Evolutionary conservation across 208 protist species (phyloP), one percentile per base, ranked within the genome.

Genomic region (Leptomonas seymouri): DNA sequence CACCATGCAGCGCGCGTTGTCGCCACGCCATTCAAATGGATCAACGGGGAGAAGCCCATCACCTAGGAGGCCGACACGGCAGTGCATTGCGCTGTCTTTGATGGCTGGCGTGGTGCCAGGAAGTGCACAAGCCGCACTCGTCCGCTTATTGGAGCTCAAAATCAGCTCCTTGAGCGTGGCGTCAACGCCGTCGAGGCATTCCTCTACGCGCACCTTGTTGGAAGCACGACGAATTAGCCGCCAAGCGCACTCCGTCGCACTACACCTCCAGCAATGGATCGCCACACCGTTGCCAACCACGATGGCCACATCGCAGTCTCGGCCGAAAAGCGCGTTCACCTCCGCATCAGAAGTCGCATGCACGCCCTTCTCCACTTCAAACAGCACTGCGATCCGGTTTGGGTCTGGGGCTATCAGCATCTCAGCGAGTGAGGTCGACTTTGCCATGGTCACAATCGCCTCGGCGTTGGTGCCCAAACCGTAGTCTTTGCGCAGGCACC

Each of bases 1-100:
- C 30, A 95, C 82, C 62, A 77, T 67, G 57, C 71, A 78, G 30
- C 83, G 84, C 11, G 81, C 82, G 39, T 82, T 77, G 80, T 95
- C 90, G 12, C 90, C 90, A 30, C 90, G 78, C 83, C 85, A 95
- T 73, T 95, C 90, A 63, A 95, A 95, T 6, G 85, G 77, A 60
- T 95, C 87, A 16, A 95, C 80, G 1, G 85, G 90, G n/a, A 95
- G 80, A 46, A 95, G 72, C 0, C 82, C 90, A 60, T 93, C 86
- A 11, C 87, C 86, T 8, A 93, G 66, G 0, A 93, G 68, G 51
- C 85, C 81, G 15, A 86, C 54, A n/a, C 76, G 80, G 8, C 73
- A 58, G 56, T 90, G 80, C 9, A 45, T 48, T 14, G 75, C 72
- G 11, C 74, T 76, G 48, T 91, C 89, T 20, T 76, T 82, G 56